Evolutionary conservation across 2,329 filamentous ascomycete species (phyloP).

Genomic region (Ophiocordyceps sinensis): DNA sequence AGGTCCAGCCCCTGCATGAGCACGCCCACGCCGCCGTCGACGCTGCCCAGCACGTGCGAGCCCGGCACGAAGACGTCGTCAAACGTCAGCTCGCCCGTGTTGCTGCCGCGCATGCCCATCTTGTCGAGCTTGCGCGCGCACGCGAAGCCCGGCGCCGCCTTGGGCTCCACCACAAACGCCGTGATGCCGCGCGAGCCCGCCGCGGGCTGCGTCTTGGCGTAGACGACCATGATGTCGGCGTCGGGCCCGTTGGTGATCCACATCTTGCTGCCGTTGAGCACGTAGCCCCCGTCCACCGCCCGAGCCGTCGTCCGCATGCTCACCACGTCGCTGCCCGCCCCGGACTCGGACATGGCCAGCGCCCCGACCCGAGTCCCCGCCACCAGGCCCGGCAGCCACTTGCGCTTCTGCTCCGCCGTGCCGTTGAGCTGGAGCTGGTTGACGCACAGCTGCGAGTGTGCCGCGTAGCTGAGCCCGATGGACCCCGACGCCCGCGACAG

Average conservation of each 20-base stretch:
- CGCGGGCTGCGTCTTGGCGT: slow-evolving; percentile 80
- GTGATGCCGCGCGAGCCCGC: slow-evolving; percentile 83
- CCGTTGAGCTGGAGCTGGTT: slow-evolving; percentile 94
- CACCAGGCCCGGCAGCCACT: slow-evolving; percentile 68
- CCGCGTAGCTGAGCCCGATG: slow-evolving; percentile 84
- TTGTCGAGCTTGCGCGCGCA: slow-evolving; percentile 90
- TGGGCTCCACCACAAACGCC: slow-evolving; percentile 74
- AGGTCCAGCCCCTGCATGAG: slow-evolving; percentile 95
- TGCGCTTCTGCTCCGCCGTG: slow-evolving; percentile 59
- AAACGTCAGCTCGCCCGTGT: slow-evolving; percentile 88
- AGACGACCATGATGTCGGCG: slow-evolving; percentile 87
- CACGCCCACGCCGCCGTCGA: slow-evolving; percentile 76
- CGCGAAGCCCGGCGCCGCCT: slow-evolving; percentile 54
- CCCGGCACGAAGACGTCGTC: slow-evolving; percentile 79
- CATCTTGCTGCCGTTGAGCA: slow-evolving; percentile 90
- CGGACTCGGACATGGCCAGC: slow-evolving; percentile 88
- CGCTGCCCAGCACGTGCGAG: slow-evolving; percentile 63
- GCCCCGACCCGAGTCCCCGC: slow-evolving; percentile 72
- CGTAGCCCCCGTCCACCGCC: slow-evolving; percentile 68
- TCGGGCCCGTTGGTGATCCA: slow-evolving; percentile 99
- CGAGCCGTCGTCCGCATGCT: slow-evolving; percentile 83
- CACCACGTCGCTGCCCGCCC: slow-evolving; percentile 84
- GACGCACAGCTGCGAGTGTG: slow-evolving; percentile 89
- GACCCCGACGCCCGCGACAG: slow-evolving; percentile 72
- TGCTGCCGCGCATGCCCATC: slow-evolving; percentile 93